Evolutionary conservation across 2,329 filamentous ascomycete genomes (phyloP).

Genomic region (Ambrosiella beaveri): DNA sequence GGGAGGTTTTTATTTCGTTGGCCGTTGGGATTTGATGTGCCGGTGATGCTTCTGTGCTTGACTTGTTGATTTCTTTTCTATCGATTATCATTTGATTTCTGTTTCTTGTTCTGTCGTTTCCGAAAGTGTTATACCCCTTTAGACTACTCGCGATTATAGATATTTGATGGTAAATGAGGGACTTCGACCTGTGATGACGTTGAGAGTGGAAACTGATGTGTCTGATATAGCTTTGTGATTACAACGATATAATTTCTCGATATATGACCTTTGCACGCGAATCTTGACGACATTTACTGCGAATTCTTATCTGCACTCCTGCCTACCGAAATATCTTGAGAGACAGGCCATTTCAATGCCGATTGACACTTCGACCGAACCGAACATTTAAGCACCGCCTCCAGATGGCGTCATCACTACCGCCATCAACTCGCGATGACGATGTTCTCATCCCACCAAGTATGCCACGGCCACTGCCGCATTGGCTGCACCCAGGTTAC

Average conservation of each 20-base stretch:
- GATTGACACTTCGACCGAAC: too few species aligned
- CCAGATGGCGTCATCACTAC: slow-evolving; percentile 6
- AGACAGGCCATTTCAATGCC: background rate
- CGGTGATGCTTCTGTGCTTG: background rate
- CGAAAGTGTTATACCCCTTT: background rate
- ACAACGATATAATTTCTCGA: background rate
- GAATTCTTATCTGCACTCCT: background rate
- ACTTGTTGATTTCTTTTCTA: background rate
- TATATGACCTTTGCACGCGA: background rate
- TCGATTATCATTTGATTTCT: background rate
- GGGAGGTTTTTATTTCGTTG: background rate
- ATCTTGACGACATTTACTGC: background rate
- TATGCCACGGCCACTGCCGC: slow-evolving; percentile 26
- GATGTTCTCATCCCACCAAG: slow-evolving; percentile 10
- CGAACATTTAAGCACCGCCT: background rate
- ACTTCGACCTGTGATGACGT: background rate
- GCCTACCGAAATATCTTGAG: background rate
- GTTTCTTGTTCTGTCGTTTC: background rate
- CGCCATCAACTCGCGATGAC: slow-evolving; percentile 9
- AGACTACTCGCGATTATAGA: background rate
- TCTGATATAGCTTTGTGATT: background rate
- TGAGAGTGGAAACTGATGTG: background rate
- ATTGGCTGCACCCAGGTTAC: slow-evolving; percentile 50
- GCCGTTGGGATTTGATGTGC: background rate
- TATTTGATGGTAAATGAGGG: background rate